A percentile compares a stretch with the other conserved stretches of the same genome.
Evolutionary conservation across 1,284 basidiomycete genomes (phyloP).

Genomic region (Trichosporon sp.): DNA sequence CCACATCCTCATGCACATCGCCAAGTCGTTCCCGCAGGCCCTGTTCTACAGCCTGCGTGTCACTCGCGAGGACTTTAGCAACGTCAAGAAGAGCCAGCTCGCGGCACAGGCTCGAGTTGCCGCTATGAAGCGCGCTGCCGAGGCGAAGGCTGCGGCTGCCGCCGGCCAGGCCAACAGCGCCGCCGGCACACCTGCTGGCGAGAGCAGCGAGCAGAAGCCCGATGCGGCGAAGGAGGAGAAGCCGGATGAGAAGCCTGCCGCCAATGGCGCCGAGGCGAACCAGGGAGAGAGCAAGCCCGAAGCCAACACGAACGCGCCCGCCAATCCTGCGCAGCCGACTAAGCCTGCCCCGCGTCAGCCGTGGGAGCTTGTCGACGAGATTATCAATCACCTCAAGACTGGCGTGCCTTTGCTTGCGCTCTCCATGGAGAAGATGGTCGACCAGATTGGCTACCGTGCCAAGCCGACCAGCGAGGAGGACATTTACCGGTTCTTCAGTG

Average conservation of each 20-base stretch:
- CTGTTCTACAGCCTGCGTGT: constrained; percentile 94
- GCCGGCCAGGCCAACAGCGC: constrained; percentile 16
- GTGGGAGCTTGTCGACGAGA: constrained; percentile 90
- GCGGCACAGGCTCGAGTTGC: constrained; percentile 15
- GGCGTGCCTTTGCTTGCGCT: constrained; percentile 91
- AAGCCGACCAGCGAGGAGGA: constrained; percentile 91
- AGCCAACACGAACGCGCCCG: constrained; percentile 42
- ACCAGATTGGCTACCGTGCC: constrained; percentile 88
- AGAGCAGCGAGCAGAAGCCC: constrained; percentile 35
- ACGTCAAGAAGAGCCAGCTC: constrained; percentile 43
- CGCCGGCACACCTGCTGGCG: constrained; percentile 19
- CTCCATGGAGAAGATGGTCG: constrained; percentile 95
- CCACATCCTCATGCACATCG: constrained; percentile 81
- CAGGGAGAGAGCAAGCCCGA: constrained; percentile 13
- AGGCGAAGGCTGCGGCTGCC: constrained; percentile 48
- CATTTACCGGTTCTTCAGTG: constrained; percentile 83
- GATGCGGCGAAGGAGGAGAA: constrained; percentile 27
- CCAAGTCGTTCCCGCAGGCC: constrained; percentile 92
- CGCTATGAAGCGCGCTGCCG: constrained; percentile 23
- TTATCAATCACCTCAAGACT: constrained; percentile 91
- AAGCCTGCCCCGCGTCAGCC: constrained; percentile 58
- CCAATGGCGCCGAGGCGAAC: constrained; percentile 14
- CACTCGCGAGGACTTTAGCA: constrained; percentile 75
- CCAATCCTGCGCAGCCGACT: constrained; percentile 12
- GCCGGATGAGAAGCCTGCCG: constrained; percentile 12